These are phyloP conservation scores for Pezicula neosporulosa DNA, from an alignment of 2,329 filamentous ascomycete species.

Conservation along the genomic window DNA sequence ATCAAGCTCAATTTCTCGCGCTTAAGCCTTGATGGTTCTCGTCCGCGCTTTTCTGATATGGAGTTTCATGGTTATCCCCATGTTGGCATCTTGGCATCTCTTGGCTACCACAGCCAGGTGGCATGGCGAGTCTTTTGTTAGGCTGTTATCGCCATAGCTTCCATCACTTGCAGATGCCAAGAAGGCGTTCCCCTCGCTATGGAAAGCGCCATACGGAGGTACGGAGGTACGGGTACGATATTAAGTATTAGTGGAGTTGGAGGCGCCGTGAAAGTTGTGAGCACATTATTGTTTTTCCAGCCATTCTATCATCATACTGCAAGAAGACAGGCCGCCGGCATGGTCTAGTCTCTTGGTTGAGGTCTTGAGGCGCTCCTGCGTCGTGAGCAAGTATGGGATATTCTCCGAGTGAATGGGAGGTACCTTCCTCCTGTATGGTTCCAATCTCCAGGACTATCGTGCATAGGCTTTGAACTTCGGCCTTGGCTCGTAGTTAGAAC, in stretches of 20 bases:
- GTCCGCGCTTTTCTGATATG: neutral
- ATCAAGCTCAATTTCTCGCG: too few species aligned
- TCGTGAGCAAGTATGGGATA: neutral
- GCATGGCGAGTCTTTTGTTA: too few species aligned
- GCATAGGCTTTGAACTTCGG: neutral
- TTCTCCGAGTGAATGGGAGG: too few species aligned
- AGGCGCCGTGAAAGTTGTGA: neutral
- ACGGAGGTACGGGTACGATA: neutral
- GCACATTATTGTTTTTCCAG: neutral
- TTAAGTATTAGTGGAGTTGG: too few species aligned
- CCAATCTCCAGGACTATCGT: too few species aligned
- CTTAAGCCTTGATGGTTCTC: neutral
- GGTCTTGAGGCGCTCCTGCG: neutral
- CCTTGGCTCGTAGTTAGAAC: too few species aligned
- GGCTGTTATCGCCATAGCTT: too few species aligned
- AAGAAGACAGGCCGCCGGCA: too few species aligned
- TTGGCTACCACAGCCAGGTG: neutral
- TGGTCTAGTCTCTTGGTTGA: neutral
- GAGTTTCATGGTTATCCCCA: neutral
- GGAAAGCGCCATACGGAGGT: neutral
- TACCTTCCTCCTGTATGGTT: too few species aligned
- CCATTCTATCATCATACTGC: too few species aligned
- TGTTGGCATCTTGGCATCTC: neutral
- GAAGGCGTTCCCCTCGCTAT: too few species aligned
- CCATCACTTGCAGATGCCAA: too few species aligned